These are phyloP conservation scores for Cladochytrium replicatum DNA, from an alignment of 192 early-diverging fungal genomes.

Conservation along the genomic window DNA sequence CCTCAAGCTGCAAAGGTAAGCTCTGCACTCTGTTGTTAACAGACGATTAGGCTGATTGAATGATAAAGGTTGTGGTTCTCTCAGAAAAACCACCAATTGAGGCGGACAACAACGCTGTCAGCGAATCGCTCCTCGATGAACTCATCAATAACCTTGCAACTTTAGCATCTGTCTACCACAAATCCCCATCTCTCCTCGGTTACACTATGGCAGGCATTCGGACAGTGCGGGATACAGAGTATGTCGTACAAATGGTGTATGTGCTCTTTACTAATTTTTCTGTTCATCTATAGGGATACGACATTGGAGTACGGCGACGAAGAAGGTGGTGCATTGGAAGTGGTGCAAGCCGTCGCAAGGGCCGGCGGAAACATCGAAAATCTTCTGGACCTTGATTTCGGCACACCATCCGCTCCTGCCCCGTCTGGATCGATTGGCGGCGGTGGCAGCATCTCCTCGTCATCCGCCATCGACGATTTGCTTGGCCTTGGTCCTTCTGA, in stretches of 20 bases:
- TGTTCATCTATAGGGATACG: slow-evolving; percentile 6
- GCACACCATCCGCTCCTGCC: slow-evolving; percentile 29
- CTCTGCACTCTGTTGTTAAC: slow-evolving; percentile 2
- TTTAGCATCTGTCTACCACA: slow-evolving; percentile 93
- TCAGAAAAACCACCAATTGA: slow-evolving; percentile 82
- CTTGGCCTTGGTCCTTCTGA: slow-evolving; percentile 16
- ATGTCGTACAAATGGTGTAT: not conserved
- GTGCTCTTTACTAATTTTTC: slow-evolving; percentile 3
- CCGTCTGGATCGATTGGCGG: slow-evolving; percentile 1
- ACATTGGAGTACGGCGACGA: slow-evolving; percentile 9
- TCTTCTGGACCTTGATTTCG: slow-evolving; percentile 64
- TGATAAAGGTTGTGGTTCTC: slow-evolving; percentile 62
- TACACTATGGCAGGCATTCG: slow-evolving; percentile 23
- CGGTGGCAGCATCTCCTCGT: slow-evolving; percentile 1
- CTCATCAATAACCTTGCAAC: slow-evolving; percentile 77
- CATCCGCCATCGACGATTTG: slow-evolving; percentile 31
- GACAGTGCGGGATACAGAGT: slow-evolving; percentile 12
- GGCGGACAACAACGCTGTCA: slow-evolving; percentile 53
- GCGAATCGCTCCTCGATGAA: slow-evolving; percentile 70
- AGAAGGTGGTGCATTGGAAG: slow-evolving; percentile 14
- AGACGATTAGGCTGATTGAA: slow-evolving; percentile 8
- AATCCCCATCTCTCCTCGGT: slow-evolving; percentile 71
- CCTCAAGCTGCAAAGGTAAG: slow-evolving; percentile 81
- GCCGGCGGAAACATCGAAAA: slow-evolving; percentile 50
- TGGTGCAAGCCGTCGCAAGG: slow-evolving; percentile 31